phyloP scores from a whole-genome alignment of 2,329 filamentous ascomycete species.

The Beauveria sp. region DNA sequence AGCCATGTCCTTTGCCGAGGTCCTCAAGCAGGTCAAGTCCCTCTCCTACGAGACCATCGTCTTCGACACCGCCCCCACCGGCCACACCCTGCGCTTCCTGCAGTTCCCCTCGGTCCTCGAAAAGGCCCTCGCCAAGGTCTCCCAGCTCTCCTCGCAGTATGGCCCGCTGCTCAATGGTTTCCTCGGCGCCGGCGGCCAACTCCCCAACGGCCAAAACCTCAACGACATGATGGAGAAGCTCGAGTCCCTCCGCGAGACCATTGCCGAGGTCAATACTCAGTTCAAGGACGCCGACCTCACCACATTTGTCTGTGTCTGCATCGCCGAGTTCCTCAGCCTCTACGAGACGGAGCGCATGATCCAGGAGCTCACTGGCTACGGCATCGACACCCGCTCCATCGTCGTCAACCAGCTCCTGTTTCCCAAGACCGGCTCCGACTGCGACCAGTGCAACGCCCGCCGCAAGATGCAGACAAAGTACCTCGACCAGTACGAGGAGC shows the following conservation, averaged over 20 bases:
- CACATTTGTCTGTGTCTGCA: slow-evolving; percentile 97
- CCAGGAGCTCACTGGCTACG: slow-evolving; percentile 86
- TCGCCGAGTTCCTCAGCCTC: slow-evolving; percentile 90
- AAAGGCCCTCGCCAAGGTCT: slow-evolving; percentile 96
- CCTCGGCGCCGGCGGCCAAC: slow-evolving; percentile 64
- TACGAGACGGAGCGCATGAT: slow-evolving; percentile 99
- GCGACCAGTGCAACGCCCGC: slow-evolving; percentile 90
- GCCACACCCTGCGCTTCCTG: slow-evolving; percentile 95
- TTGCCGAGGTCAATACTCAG: slow-evolving; percentile 91
- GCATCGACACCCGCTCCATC: slow-evolving; percentile 94
- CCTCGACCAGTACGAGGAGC: slow-evolving; percentile 93
- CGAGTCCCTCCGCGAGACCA: slow-evolving; percentile 86
- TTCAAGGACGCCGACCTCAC: slow-evolving; percentile 96
- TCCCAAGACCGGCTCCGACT: slow-evolving; percentile 74
- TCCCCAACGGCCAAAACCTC: slow-evolving; percentile 89
- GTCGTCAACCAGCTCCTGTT: slow-evolving; percentile 98
- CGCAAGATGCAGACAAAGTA: slow-evolving; percentile 99
- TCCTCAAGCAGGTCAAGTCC: slow-evolving; percentile 97
- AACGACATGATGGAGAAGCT: slow-evolving; percentile 91
- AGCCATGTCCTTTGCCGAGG: slow-evolving; percentile 99
- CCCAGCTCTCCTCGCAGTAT: slow-evolving; percentile 87
- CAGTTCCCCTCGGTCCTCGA: slow-evolving; percentile 98
- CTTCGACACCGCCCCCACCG: slow-evolving; percentile 96
- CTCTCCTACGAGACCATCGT: slow-evolving; percentile 98
- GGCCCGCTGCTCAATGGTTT: slow-evolving; percentile 93